Base-by-base conservation (phyloP, 768 basidiomycete genomes). In the Podaxis carcinomalis region DNA sequence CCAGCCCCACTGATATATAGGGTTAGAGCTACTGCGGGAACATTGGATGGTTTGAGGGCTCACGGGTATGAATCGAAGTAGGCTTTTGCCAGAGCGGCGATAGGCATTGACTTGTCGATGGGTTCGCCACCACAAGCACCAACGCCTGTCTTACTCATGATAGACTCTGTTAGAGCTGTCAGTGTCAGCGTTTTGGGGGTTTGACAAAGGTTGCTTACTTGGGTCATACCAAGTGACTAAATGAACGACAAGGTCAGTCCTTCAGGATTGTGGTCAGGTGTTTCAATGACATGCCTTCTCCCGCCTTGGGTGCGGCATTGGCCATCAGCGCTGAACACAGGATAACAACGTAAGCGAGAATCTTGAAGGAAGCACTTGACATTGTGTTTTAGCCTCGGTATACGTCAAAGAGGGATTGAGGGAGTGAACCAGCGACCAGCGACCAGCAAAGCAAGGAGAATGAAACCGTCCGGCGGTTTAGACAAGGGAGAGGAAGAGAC, bases 381-480 rank as follows among this genome's bases (percentile, higher is more conserved):
- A 57, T 57, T 37, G 23, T 49, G 9, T 40, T 49, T 13, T 23
- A 42, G 37, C 13, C 40, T 42, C 36, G 9, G 13, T 23, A n/a
- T 37, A 25, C 6, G 35, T 10, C 4, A 21, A 14, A 32, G 7
- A 39, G 35, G 10, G n/a, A 9, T 50, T 10, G 3, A 16, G 16
- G 4, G 35, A 19, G 56, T 49, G 56, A 49, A 49, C 5, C 56
- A 49, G 46, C 56, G 56, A 57, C 47, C 47, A 50, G 56, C 46
- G 56, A 57, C 56, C 36, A 39, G 46, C n/a, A 21, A 50, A 25
- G 35, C 46, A 37, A 57, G 35, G 36, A 49, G 14, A 25, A 42
- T 10, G 25, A 42, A 56, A 56, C 54, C 54, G 54, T 56, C 54
- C 54, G 40, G 54, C 54, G 54, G 54, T 56, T 53, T 56, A 39